phyloP scores from a whole-genome alignment of 345 rosid genomes.

The Aquilaria yunnanensis region DNA sequence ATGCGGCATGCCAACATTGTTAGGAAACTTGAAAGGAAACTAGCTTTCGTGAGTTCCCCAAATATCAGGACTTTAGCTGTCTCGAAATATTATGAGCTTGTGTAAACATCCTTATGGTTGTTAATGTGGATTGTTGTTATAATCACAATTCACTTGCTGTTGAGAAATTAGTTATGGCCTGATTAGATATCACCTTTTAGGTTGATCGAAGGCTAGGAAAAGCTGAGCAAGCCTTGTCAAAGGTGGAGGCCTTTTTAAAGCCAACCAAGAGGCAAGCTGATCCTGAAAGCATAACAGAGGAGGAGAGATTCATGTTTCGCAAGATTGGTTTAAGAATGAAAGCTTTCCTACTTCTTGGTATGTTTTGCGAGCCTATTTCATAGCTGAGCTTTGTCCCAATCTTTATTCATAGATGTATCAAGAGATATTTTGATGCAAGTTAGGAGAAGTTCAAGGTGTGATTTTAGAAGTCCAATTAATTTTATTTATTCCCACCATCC shows the following conservation, averaged over 20 bases:
- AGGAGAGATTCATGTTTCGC: slow-evolving; percentile 97
- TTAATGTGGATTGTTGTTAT: too few species aligned
- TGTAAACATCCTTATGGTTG: neutral
- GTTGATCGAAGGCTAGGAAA: slow-evolving; percentile 64
- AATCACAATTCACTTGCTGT: too few species aligned
- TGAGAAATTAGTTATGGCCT: too few species aligned
- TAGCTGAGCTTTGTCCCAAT: too few species aligned
- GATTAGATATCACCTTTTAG: slow-evolving; percentile 25
- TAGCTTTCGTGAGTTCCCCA: slow-evolving; percentile 58
- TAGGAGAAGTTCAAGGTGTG: too few species aligned
- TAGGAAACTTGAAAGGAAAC: slow-evolving; percentile 70
- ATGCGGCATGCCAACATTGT: slow-evolving; percentile 53
- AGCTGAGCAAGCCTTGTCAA: slow-evolving; percentile 67
- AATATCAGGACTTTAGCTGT: slow-evolving; percentile 4
- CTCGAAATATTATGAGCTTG: neutral
- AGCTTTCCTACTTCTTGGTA: slow-evolving; percentile 92
- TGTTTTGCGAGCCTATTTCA: neutral
- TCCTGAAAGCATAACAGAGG: slow-evolving; percentile 73
- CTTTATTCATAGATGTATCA: too few species aligned
- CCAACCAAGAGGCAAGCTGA: slow-evolving; percentile 72
- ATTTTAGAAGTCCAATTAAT: too few species aligned
- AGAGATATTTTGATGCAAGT: too few species aligned
- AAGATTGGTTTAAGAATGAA: slow-evolving; percentile 95
- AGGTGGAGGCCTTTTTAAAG: slow-evolving; percentile 69
- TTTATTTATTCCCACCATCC: too few species aligned